Base-by-base conservation (phyloP, 768 basidiomycete genomes). In the Imleria badia region DNA sequence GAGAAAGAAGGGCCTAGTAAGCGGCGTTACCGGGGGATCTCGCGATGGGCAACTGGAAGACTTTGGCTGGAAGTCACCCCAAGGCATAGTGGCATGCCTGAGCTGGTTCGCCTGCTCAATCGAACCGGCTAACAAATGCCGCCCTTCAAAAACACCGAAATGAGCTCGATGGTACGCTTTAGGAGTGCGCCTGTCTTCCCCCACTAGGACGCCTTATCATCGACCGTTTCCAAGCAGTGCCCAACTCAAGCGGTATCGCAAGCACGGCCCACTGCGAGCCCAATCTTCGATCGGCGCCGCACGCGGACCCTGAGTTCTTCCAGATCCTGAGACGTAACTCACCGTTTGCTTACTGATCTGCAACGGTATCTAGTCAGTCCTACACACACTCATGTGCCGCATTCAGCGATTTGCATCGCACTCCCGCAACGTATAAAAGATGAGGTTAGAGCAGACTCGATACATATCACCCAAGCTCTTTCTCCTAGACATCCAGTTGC, bases 371-470 rank as follows among this genome's bases (percentile, higher is more conserved):
- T n/a, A 11, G 43, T 42, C 34, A 11, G 22, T 30, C 48, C 1
- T 22, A 26, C 31, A 42, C 52, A 44, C 44, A 49, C 49, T 42
- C 29, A 20, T 23, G 19, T 19, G 12, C n/a, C n/a, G n/a, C 7
- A 9, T 22, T 20, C 5, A 20, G 38, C 9, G 1, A 19, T 35
- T 48, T 34, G 23, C 38, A 23, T 45, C 42, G 33, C 54, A 20
- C 35, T 35, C 33, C 15, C 38, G 20, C 19, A 14, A 38, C 19
- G 43, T 69, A 68, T 70, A 68, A 61, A 65, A 53, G 51, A 26
- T 52, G 53, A 43, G 33, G 20, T 51, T 41, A 43, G 20, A 53
- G 46, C 54, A 55, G 43, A 44, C 22, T 45, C 36, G 44, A 45
- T 23, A 2, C 20, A 17, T 35, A 58, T 34, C 41, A 58, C 30